Base-by-base conservation (phyloP, 2,329 filamentous ascomycete species). In the Trichoderma atroviride region DNA sequence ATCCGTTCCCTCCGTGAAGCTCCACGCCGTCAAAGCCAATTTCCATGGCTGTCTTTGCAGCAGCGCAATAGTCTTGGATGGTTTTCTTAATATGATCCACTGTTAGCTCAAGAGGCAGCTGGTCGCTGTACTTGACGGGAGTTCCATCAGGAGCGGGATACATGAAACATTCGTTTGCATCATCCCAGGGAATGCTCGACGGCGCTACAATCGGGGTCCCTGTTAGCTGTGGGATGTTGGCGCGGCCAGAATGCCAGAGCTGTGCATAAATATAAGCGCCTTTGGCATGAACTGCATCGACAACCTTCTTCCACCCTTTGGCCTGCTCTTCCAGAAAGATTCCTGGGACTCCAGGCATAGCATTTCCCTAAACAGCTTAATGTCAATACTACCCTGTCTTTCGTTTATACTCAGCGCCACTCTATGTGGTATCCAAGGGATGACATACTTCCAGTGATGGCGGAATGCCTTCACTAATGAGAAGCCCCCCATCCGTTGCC, bases 211-310 rank as follows among this genome's bases (percentile, higher is more conserved):
- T 78, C 3, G 75, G 75, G 5, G 76, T 76, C 4, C 81, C 83
- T 0, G 79, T 78, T 37, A 78, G 69, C 1, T 80, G 78, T 0
- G 77, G 71, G 74, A 85, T 71, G 4, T 80, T 81, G 27, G 76
- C 76, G 0, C 82, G 80, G 0, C 82, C 82, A 0, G 81, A 78
- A 14, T 78, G 76, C 80, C 81, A 91, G 0, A 92, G 81, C 77
- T 92, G 90, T 22, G 84, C 76, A 77, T 85, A 91, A 71, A 90
- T 87, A 74, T 82, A 86, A 53, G 82, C 83, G 52, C 87, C 87
- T 72, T 88, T 86, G 37, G 82, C 82, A 78, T 92, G 90, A 1
- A 91, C 88, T 1, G 84, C 86, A 58, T 87, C 83, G 1, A 86
- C 87, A 33, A 91, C 79, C 68, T 82, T 80, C n/a, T 83, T 85